Base-by-base conservation (phyloP, 2,329 filamentous ascomycete genomes). In the Xylariaceae sp. region DNA sequence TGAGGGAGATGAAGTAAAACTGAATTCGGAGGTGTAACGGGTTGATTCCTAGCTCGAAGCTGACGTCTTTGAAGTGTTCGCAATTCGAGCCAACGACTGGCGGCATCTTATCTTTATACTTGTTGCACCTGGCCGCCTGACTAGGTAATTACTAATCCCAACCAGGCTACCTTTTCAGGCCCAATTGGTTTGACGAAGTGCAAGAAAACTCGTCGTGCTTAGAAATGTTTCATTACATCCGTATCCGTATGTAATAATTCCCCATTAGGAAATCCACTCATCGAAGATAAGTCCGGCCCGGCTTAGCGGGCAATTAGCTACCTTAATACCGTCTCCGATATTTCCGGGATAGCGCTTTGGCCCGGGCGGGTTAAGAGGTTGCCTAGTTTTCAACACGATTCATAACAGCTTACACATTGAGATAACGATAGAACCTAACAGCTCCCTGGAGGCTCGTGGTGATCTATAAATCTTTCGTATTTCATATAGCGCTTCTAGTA, bases 81-180 rank as follows among this genome's bases (percentile, higher is more conserved):
- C 11, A 4, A 6, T 39, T 16, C 30, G 15, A 23, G 3, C 13
- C 10, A 23, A n/a, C 5, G n/a, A 20, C 45, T n/a, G 32, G 48
- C 40, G 40, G n/a, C 20, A n/a, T 32, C 33, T 8, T 42, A 11
- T 16, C 43, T 53, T 53, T 53, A 53, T 53, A 53, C 10, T 41
- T 6, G 20, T n/a, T n/a, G n/a, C n/a, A n/a, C n/a, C n/a, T n/a
- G n/a, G n/a, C n/a, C n/a, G n/a, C n/a, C n/a, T n/a, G n/a, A n/a
- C n/a, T n/a, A n/a, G n/a, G n/a, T n/a, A n/a, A n/a, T n/a, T n/a
- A n/a, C n/a, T n/a, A n/a, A n/a, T n/a, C n/a, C n/a, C n/a, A n/a
- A n/a, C n/a, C n/a, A n/a, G n/a, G n/a, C n/a, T n/a, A n/a, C n/a
- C n/a, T n/a, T n/a, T n/a, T n/a, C n/a, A n/a, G n/a, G n/a, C n/a